Base-by-base conservation (phyloP, 345 rosid genomes). In the Iberis pinnata region DNA sequence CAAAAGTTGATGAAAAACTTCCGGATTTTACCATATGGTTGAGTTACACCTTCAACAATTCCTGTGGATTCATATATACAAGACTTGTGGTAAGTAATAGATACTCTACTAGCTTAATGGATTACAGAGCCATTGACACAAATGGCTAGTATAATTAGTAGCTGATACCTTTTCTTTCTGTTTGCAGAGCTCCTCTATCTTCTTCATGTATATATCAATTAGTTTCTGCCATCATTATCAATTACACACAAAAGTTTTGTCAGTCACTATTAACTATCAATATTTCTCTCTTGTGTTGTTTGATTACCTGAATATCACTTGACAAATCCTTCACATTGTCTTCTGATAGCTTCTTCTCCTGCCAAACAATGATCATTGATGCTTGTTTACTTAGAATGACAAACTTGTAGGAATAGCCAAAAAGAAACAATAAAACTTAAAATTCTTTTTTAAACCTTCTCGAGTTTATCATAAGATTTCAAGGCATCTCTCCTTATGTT, bases 281-380 rank as follows among this genome's bases (percentile, higher is more conserved):
- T 15, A 41, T 6, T 49, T 29, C 3, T 49, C 49, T 37, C 17
- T 25, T 35, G 32, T 9, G 24, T 19, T 6, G 22, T 42, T 16
- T 9, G 18, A 4, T 65, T 68, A 90, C 98, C 95, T 86, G 92
- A 70, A 90, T 68, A 72, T 84, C 98, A 65, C 76, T 70, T 39
- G 96, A 87, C 59, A 87, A 73, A 77, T 82, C 98, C 70, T 84
- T 90, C 72, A 78, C 84, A 53, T 87, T 90, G 80, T 90, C 98
- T 76, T 90, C 98, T 11, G 98, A 90, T 9, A 90, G 89, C 80
- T 90, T 87, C 70, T 87, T 90, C 63, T 90, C 96, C 98, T 90
- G 72, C 3, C 1, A 11, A 33, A 29, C 5, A 42, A 29, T 35
- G 49, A 56, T 14, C 11, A 15, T 24, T 20, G 3, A 2, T 6